Evolutionary conservation across 2,329 filamentous ascomycete species (phyloP).

Genomic region (Xylariaceae sp.): DNA sequence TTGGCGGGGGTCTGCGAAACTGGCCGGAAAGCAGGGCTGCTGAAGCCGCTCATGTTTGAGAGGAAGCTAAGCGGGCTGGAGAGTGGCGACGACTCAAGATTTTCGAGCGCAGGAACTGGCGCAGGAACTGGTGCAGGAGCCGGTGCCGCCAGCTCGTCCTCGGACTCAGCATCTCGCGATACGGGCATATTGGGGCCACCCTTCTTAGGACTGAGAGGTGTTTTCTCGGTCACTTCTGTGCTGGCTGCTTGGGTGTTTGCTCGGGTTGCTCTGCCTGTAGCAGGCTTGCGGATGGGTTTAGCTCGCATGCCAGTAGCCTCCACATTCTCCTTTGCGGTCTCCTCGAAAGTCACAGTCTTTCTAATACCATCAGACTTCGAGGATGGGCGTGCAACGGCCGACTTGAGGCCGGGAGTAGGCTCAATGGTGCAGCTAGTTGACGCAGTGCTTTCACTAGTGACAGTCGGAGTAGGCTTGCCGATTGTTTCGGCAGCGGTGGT

Average conservation of each 20-base stretch:
- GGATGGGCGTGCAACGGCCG: constrained; percentile 35
- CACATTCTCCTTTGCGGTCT: constrained; percentile 61
- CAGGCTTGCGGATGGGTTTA: constrained; percentile 46
- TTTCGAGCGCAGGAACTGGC: too few relatives aligned
- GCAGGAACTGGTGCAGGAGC: too few relatives aligned
- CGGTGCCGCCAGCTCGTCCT: constrained; percentile 50
- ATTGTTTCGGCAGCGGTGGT: constrained; percentile 28
- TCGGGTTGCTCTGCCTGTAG: constrained; percentile 34
- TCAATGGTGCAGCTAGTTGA: constrained; percentile 31
- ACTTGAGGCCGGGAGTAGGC: constrained; percentile 36
- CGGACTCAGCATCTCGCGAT: constrained; percentile 45
- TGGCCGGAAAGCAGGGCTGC: too few relatives aligned
- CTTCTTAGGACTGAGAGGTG: constrained; percentile 61
- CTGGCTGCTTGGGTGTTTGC: constrained; percentile 33
- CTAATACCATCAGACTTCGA: constrained; percentile 34
- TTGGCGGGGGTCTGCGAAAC: too few relatives aligned
- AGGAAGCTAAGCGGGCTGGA: too few relatives aligned
- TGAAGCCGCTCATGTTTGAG: too few relatives aligned
- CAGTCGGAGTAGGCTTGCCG: constrained; percentile 34
- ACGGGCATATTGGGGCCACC: constrained; percentile 49
- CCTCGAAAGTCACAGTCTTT: constrained; percentile 60
- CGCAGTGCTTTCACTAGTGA: constrained; percentile 36
- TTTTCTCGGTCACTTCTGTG: constrained; percentile 37
- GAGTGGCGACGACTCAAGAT: too few relatives aligned
- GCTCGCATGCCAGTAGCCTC: constrained; percentile 39